Evolutionary conservation across 2,329 filamentous ascomycete species (phyloP), one percentile per base, ranked within the genome.

Genomic region (Xylariaceae sp.): DNA sequence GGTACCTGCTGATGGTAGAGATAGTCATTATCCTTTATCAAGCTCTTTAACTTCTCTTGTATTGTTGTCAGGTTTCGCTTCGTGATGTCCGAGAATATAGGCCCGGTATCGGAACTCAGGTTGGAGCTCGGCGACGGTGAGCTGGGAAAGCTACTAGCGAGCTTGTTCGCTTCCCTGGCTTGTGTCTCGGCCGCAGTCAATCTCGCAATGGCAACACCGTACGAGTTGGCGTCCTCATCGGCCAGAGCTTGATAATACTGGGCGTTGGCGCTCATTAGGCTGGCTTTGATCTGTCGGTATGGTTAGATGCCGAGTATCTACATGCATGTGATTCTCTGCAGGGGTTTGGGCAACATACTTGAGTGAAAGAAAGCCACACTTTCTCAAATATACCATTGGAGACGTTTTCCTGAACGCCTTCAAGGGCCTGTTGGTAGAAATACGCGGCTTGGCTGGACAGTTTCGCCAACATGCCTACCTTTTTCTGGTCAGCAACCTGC

Each of bases 1-100:
- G 94, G 93, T 1, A 99, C 88, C 1, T 86, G 87, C 67, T 97
- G 91, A 72, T 99, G 94, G 71, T 99, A 99, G 72, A 99, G 96
- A 74, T 94, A 97, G 72, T 99, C 94, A 67, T 99, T 99, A 73
- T 99, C 94, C 69, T 96, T 96, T 66, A 83, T 81, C 53, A 92
- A 81, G 61, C 90, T 87, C 15, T 80, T 79, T 18, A 96, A 78
- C 72, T 89, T 92, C 62, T 93, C 89, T 71, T 96, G 89, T 2
- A 96, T 88, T 37, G 85, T 88, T 0, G 88, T 80, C 34, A 89
- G 76, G 68, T 97, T 93, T 62, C 92, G 85, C 73, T 91, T 96
- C 13, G 90, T 87, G 64, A 96, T 83, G 39, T 96, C 92, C n/a
- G 84, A 78, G 41, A 99, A 76, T 55, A 86, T 80, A 0, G 81